Evolutionary conservation across 169 alveolate genomes (phyloP), one percentile per base, ranked within the genome.

Genomic region (Babesia sp.): DNA sequence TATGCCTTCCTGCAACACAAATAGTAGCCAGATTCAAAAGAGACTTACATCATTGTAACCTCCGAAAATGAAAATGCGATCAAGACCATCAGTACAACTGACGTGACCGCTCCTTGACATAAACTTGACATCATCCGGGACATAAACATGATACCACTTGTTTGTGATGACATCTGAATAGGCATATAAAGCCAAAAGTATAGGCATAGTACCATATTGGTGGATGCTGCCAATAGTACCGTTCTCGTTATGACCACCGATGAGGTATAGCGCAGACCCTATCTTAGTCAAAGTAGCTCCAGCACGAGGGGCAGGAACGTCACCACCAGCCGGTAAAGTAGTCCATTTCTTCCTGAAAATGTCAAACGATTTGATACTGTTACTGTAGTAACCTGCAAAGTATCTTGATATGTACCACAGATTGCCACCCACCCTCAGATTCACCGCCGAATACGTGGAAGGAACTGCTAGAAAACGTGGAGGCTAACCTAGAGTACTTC

Each of bases 1-100:
- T 0, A 51, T 31, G 31, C 87, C 87, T 1, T 79, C 87, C 87
- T 79, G 39, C 14, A 34, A 3, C 22, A 37, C 28, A 0, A 7
- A 26, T 44, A 22, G 26, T 28, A 2, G 24, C 26, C 8, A 1
- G 9, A 20, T 2, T 18, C 14, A 2, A 14, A 3, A 36, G 46
- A 31, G 31, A 44, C 74, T 22, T 28, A 79, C 87, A 42, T 79
- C 83, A 57, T 70, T 79, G 54, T 79, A 79, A n/a, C 87, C 87
- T 22, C 87, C 87, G 46, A 79, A 79, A 2, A 79, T 63, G 46
- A 57, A 79, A 31, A 79, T 79, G 85, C 87, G 85, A 70, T 79
- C 69, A n/a, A 33, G 50, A 14, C 87, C 87, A 45, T 79, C 87
- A 16, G 87, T 79, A 37, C 81, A 69, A 7, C 83, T 73, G 9